Percentiles rank a stretch among this genome's conserved stretches.
phyloP scores from a whole-genome alignment of 768 basidiomycete species.

The Psilocybe tampanensis region DNA sequence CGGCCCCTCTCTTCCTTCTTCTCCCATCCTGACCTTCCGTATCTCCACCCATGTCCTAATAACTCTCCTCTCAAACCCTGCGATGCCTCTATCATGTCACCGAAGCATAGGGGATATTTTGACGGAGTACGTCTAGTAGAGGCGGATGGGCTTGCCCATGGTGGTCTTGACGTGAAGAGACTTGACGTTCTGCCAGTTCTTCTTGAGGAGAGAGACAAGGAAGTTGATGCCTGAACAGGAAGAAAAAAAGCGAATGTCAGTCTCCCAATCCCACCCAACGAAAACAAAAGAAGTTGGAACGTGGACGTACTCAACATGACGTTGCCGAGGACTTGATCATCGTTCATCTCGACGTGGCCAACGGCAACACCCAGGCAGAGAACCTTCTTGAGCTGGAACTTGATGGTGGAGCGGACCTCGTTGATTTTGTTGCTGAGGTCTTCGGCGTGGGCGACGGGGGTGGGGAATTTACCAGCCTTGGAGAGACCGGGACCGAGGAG shows the following conservation, averaged over 20 bases:
- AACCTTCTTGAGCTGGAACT: slow-evolving; percentile 99
- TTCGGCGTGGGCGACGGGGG: slow-evolving; percentile 91
- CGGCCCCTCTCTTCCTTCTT: slow-evolving; percentile 34
- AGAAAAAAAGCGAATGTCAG: slow-evolving; percentile 9
- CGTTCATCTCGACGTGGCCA: slow-evolving; percentile 96
- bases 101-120: neutral
- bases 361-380: slow-evolving; percentile 99
- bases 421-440: slow-evolving; percentile 88
- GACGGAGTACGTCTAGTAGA: slow-evolving; percentile 64
- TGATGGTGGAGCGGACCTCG: slow-evolving; percentile 98
- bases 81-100: neutral
- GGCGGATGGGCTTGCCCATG: slow-evolving; percentile 97
- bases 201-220: slow-evolving; percentile 98
- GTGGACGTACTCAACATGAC: slow-evolving; percentile 87
- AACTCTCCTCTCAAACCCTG: neutral
- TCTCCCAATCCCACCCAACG: neutral
- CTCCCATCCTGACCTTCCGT: slow-evolving; percentile 7
- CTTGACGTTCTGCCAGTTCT: slow-evolving; percentile 99
- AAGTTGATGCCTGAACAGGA: slow-evolving; percentile 94
- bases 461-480: slow-evolving; percentile 99
- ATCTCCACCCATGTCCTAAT: neutral
- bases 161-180: slow-evolving; percentile 98
- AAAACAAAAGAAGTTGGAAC: neutral
- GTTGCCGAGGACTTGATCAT: slow-evolving; percentile 95
- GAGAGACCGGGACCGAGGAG: slow-evolving; percentile 99